Evolutionary conservation across 1,284 basidiomycete species (phyloP), one percentile per base, ranked within the genome.

Genomic region (Xerocomus cyaneibrunnescens): DNA sequence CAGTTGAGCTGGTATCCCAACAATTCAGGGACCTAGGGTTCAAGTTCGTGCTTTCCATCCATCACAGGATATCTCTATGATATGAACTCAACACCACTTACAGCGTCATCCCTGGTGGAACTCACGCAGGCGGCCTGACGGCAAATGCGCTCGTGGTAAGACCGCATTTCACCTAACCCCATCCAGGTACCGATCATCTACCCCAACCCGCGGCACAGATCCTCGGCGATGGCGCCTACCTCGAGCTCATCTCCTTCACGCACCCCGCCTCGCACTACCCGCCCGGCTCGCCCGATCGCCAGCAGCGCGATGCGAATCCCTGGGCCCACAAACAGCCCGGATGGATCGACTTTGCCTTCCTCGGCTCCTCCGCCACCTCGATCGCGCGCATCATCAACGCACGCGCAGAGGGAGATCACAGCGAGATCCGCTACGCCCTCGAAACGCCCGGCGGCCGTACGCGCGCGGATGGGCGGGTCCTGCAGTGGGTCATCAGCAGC

Each of bases 201-300:
- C 16, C 36, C 22, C 28, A 16, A 28, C n/a, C 36, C 37, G 7
- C 21, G n/a, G n/a, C n/a, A 43, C 53, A 85, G 84, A 67, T 85
- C 51, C 70, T 88, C 17, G 61, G 66, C 25, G 84, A 86, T 53
- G 77, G 79, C n/a, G 71, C 72, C 12, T 88, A 88, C 64, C 69
- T 89, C 49, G 87, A 89, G 62, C 75, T 88, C 28, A 79, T 89
- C 59, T 75, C 78, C 17, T 88, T 88, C 70, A 77, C 74, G 1
- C 74, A 81, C 48, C 77, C 79, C 1, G 65, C 72, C 6, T 72
- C 75, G 0, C 65, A 77, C 56, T 85, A 84, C 55, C 78, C 80
- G 2, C 70, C 72, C 1, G 73, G 68, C 7, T 77, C 77, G 17
- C 74, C 76, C 21, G 72, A 70, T 32, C 74, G 76, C 16, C 45